Base-by-base conservation (phyloP, 805 yeast species). In the Starmerella riodocensis region DNA sequence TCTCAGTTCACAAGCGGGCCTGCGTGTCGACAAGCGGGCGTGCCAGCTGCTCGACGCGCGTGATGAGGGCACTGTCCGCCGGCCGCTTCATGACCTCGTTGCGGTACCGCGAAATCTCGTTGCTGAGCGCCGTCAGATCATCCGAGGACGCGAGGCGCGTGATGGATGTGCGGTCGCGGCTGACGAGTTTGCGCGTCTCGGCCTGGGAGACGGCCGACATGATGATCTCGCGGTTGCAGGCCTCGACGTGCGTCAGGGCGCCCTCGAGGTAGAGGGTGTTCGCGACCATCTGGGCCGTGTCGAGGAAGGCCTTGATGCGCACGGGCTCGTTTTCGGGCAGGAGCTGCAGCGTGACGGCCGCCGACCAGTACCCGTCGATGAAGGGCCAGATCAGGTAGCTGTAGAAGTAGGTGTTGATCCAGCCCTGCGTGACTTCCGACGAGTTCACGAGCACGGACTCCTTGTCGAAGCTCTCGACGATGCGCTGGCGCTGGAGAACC, bases 211-310 rank as follows among this genome's bases (percentile, higher is more conserved):
- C 52, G 1, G 68, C 66, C 27, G 57, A 54, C 37, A 53, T 50
- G 36, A 63, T 49, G 46, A 64, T 45, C 37, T 64, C 68, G 50
- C 57, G 58, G 48, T 62, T 64, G 33, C 64, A 57, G 2, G 66
- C 59, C 47, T 64, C 68, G 28, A 60, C 57, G 38, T 62, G 64
- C 11, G 57, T 51, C 21, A 64, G 49, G 32, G 59, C 62, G 6
- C 69, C 67, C 44, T 63, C 64, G 19, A 61, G 60, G 42, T 54
- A 64, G n/a, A 64, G 53, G 0, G 68, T 63, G 48, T 61, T 61
- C 5, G 65, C 69, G 9, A 64, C 53, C 14, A 53, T 34, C 49
- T 64, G 68, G 8, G 64, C 58, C 29, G 46, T 43, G 27, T 54
- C 54, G 32, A 53, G 47, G 41, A 64, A 62, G 29, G 51, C 53